Evolutionary conservation across 495 filamentous ascomycete species (phyloP).

Genomic region (Penicillium cosmopolitanum): DNA sequence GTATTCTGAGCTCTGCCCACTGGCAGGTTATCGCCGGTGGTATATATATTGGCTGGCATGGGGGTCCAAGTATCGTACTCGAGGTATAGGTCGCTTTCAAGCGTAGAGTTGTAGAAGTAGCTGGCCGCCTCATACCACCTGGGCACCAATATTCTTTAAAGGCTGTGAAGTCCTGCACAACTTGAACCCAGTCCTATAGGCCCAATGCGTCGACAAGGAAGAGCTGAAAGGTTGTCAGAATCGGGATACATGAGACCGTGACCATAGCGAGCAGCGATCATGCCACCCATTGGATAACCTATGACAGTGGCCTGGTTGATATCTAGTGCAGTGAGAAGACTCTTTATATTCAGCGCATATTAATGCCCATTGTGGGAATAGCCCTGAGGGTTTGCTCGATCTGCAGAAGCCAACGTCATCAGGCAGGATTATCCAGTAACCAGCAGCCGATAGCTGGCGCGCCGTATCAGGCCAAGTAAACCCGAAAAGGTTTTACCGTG

Average conservation of each 20-base stretch:
- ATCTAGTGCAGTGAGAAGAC: slow-evolving; percentile 16
- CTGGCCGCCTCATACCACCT: slow-evolving; percentile 22
- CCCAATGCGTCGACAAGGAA: slow-evolving; percentile 20
- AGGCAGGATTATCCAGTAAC: slow-evolving; percentile 22
- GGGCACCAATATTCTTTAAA: too few species aligned
- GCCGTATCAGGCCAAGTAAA: slow-evolving; percentile 22
- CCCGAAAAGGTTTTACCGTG: slow-evolving; percentile 22
- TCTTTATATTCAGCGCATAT: slow-evolving; percentile 21
- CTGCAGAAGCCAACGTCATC: slow-evolving; percentile 26
- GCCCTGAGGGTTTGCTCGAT: slow-evolving; percentile 25
- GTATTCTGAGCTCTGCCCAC: slow-evolving; percentile 17
- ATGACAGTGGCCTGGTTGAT: slow-evolving; percentile 18
- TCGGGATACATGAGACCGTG: slow-evolving; percentile 23
- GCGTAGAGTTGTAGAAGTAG: slow-evolving; percentile 22
- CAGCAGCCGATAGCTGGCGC: slow-evolving; percentile 15
- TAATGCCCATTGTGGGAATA: slow-evolving; percentile 21
- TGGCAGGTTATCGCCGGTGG: too few species aligned
- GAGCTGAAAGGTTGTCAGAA: slow-evolving; percentile 17
- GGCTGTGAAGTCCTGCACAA: slow-evolving; percentile 15
- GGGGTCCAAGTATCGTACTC: slow-evolving; percentile 20
- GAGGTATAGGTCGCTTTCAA: slow-evolving; percentile 10
- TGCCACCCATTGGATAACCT: slow-evolving; percentile 24
- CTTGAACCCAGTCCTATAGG: slow-evolving; percentile 20
- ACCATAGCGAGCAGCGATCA: slow-evolving; percentile 23
- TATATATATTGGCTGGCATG: slow-evolving; percentile 22